Evolutionary conservation across 2,329 filamentous ascomycete species (phyloP).

Genomic region (Colletotrichum sp.): DNA sequence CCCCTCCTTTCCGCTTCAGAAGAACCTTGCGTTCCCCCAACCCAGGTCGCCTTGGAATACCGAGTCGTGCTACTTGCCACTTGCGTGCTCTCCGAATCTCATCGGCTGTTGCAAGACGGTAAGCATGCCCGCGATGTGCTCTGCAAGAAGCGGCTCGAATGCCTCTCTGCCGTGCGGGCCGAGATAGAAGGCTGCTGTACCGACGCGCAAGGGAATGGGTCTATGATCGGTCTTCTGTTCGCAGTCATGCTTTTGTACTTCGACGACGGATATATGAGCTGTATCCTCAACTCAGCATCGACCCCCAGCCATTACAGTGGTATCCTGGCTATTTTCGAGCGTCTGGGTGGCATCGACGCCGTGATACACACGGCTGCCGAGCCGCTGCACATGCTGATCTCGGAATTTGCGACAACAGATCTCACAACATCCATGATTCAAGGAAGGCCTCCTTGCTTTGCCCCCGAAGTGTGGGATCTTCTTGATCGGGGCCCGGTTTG

Average conservation of each 20-base stretch:
- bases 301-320: constrained; percentile 35
- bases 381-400: constrained; percentile 41
- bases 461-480: constrained; percentile 34
- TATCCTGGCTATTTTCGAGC: constrained; percentile 38
- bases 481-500: constrained; percentile 44
- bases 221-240: constrained; percentile 31
- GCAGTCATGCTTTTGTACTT: constrained; percentile 49
- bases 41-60: constrained; percentile 32
- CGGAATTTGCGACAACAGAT: constrained; percentile 48
- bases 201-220: constrained; percentile 11
- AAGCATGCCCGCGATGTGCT: constrained; percentile 27
- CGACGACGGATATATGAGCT: constrained; percentile 42
- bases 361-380: constrained; percentile 29
- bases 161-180: constrained; percentile 34
- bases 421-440: constrained; percentile 45
- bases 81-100: constrained; percentile 35
- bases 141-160: constrained; percentile 24
- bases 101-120: constrained; percentile 34
- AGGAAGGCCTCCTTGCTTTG: constrained; percentile 40
- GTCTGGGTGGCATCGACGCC: constrained; percentile 30
- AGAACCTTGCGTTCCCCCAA: constrained; percentile 33
- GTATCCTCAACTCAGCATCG: constrained; percentile 13
- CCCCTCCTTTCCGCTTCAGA: constrained; percentile 31
- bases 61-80: constrained; percentile 36
- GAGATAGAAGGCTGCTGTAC: constrained; percentile 36